A percentile compares a stretch with the other conserved stretches of the same genome.
Evolutionary conservation across 352 stramenopile genomes (phyloP).

Genomic region (Pythium chondricola): DNA sequence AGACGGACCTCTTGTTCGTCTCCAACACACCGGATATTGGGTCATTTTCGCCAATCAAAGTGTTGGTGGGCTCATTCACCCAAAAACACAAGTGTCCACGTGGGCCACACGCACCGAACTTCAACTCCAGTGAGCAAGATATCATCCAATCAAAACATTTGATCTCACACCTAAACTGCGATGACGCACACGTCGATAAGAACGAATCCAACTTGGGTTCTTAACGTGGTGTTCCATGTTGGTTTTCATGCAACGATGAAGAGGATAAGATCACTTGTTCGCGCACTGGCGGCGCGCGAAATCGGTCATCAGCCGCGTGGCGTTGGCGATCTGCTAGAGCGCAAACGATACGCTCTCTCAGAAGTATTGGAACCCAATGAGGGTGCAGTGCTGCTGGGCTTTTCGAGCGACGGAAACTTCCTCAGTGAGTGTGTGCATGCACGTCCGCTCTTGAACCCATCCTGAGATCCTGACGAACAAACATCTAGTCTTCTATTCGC

Average conservation of each 20-base stretch:
- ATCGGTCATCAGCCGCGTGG: not conserved
- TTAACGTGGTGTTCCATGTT: no score
- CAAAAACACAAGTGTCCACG: slow-evolving; percentile 9
- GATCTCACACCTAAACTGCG: not conserved
- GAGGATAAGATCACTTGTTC: slow-evolving; percentile 6
- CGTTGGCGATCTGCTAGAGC: not conserved
- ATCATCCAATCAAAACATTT: slow-evolving; percentile 1
- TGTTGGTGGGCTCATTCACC: slow-evolving; percentile 1
- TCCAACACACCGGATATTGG: not conserved
- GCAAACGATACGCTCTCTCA: slow-evolving; percentile 2
- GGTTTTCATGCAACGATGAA: slow-evolving; percentile 7
- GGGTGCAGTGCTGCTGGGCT: slow-evolving; percentile 49
- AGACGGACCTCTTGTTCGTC: slow-evolving; percentile 5
- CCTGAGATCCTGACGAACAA: not conserved
- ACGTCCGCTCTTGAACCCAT: not conserved
- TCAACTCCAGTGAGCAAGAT: slow-evolving; percentile 8
- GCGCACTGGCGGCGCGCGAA: slow-evolving; percentile 11
- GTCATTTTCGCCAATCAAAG: slow-evolving; percentile 11
- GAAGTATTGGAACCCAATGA: slow-evolving; percentile 41
- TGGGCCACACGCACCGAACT: slow-evolving; percentile 12
- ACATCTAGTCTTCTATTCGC: slow-evolving; percentile 43
- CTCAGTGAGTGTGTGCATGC: slow-evolving; percentile 38
- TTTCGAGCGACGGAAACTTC: slow-evolving; percentile 60
- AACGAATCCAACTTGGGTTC: slow-evolving; percentile 2
- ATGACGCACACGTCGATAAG: slow-evolving; percentile 1